Evolutionary conservation across 345 rosid genomes (phyloP).

Genomic region (Corchorus capsularis): DNA sequence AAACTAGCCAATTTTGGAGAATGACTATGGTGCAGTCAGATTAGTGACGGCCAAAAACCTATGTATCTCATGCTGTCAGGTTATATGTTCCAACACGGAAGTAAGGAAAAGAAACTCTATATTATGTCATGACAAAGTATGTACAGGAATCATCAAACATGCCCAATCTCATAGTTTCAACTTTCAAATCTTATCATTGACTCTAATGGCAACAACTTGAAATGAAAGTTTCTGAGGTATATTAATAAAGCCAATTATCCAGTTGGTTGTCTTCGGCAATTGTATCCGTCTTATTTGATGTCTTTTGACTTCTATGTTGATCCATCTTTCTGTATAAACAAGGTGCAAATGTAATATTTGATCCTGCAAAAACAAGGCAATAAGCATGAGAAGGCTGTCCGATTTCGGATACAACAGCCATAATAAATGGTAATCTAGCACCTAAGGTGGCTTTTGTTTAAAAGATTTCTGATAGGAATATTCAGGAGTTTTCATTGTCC

Average conservation of each 20-base stretch:
- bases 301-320: neutral
- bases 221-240: neutral
- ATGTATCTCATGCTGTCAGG: neutral
- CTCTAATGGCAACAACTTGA: neutral
- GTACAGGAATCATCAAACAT: constrained; percentile 31
- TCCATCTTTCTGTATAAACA: neutral
- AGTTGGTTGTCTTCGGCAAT: neutral
- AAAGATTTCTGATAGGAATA: too few species aligned
- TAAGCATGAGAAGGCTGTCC: neutral
- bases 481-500: too few species aligned
- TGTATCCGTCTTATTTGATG: neutral
- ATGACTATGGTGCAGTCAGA: neutral
- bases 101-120: neutral
- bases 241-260: neutral
- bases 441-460: too few species aligned
- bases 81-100: neutral
- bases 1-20: neutral
- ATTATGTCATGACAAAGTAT: neutral
- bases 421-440: neutral
- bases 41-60: neutral
- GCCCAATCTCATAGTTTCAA: neutral
- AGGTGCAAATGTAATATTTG: neutral
- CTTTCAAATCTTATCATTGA: neutral
- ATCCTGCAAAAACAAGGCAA: constrained; percentile 7
- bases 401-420: neutral